Base-by-base conservation (phyloP, 768 basidiomycete genomes). In the Lactarius hengduanensis region DNA sequence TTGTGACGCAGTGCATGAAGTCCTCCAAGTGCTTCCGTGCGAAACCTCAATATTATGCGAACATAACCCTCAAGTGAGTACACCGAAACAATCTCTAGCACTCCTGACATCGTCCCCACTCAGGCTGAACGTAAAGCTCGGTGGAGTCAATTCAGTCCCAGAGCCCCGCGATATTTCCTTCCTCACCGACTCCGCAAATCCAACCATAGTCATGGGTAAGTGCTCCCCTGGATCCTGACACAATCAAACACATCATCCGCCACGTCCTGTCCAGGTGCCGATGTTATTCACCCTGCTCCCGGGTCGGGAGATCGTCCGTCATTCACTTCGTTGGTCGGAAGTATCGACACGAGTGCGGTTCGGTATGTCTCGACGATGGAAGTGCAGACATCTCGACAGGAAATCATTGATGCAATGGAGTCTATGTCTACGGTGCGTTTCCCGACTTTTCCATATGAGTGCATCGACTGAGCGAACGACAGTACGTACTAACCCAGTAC, bases 221-320 rank as follows among this genome's bases (percentile, higher is more conserved):
- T 4, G n/a, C 36, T 38, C 36, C 56, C 50, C 4, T 53, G 16
- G 38, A 72, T 34, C n/a, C 4, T 8, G 32, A 32, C 32, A 11
- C 41, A 22, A 45, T 10, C 30, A 54, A 43, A 20, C 20, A 43
- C 18, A 30, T 13, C 32, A 41, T 54, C 41, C n/a, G 15, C 40
- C 7, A 4, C 18, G 6, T 36, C 59, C 62, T 58, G 50, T 68
- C 13, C 63, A 90, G 88, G 90, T 68, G 91, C 91, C 20, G 92
- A 93, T 74, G 90, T 91, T 30, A 90, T 92, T 50, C 91, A 94
- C 71, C 92, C 92, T 10, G 83, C 90, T 8, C 91, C 92, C n/a
- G 91, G 91, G 11, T 83, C 90, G 0, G 84, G 83, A 20, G 90
- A 86, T 20, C 84, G 87, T 3, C 92, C 92, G 1, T 94, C 92